Evolutionary conservation across 306 rosid species (phyloP).

Genomic region (Macrotyloma uniflorum): DNA sequence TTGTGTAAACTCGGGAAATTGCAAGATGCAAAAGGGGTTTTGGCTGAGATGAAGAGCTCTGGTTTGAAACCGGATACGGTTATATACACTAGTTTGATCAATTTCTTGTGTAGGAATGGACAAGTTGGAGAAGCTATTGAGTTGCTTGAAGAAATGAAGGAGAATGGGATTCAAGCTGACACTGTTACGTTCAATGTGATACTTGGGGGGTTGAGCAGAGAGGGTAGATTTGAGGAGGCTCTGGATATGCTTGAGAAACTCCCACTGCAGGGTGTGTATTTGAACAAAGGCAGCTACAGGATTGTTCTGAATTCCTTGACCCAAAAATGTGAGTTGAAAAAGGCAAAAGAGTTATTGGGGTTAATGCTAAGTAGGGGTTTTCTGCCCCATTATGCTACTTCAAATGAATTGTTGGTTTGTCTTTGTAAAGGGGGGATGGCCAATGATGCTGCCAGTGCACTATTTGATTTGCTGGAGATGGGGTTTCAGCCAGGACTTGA

Average conservation of each 20-base stretch:
- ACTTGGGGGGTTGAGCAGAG: conserved; percentile 80
- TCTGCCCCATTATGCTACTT: conserved; percentile 82
- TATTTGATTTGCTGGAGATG: conserved; percentile 64
- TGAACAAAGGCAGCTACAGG: conserved; percentile 81
- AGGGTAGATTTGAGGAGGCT: conserved; percentile 68
- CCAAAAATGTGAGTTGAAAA: conserved; percentile 61
- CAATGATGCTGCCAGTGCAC: conserved; percentile 61
- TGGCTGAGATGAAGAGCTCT: conserved; percentile 60
- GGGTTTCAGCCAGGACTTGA: conserved; percentile 74
- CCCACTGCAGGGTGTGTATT: conserved; percentile 77
- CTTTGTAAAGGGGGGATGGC: conserved; percentile 74
- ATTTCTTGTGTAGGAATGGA: conserved; percentile 65
- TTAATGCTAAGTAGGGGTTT: conserved; percentile 78
- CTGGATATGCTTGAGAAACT: conserved; percentile 70
- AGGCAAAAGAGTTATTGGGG: conserved; percentile 59
- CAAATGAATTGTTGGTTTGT: conserved; percentile 69
- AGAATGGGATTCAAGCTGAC: conserved; percentile 60
- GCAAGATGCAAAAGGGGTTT: conserved; percentile 62
- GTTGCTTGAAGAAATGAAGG: conserved; percentile 78
- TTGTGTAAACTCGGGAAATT: conserved; percentile 60
- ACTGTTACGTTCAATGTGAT: conserved; percentile 72
- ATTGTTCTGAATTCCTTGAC: conserved; percentile 73
- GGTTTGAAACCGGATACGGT: conserved; percentile 73
- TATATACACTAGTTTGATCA: conserved; percentile 69
- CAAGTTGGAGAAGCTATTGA: conserved; percentile 61